Evolutionary conservation across 108 stramenopile species (phyloP).

Genomic region (Aurantiochytrium sp.): DNA sequence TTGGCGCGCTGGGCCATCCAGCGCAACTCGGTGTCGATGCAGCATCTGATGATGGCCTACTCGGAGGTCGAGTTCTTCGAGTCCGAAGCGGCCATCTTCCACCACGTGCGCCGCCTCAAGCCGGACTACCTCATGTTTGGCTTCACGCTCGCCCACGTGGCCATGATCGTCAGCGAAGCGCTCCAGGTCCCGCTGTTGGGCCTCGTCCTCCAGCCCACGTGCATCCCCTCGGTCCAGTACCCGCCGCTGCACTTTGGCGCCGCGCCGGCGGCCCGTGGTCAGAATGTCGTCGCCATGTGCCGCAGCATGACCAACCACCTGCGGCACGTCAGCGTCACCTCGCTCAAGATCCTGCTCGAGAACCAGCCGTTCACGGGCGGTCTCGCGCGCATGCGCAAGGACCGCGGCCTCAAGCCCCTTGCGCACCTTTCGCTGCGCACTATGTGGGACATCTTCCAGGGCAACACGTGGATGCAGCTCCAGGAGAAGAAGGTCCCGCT

Average conservation of each 20-base stretch:
- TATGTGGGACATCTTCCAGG: neutral
- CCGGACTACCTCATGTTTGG: conserved; percentile 29
- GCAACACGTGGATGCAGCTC: neutral
- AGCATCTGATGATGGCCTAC: conserved; percentile 11
- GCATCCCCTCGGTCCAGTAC: conserved; percentile 27
- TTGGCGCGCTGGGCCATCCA: neutral
- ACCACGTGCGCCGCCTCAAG: neutral
- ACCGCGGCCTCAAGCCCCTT: neutral
- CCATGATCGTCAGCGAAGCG: conserved; percentile 29
- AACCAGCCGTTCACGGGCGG: neutral
- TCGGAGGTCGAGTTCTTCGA: neutral
- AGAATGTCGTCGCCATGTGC: neutral
- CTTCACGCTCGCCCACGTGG: neutral
- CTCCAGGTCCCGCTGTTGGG: neutral
- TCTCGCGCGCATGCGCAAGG: neutral
- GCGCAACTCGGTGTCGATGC: neutral
- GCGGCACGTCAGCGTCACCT: neutral
- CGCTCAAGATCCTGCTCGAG: neutral
- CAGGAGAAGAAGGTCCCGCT: conserved; percentile 30
- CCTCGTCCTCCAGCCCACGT: conserved; percentile 27
- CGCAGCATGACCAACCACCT: neutral
- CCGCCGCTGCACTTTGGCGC: conserved; percentile 1
- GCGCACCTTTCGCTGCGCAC: neutral
- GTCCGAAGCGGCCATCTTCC: neutral
- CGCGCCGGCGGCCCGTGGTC: neutral